Conservation (phyloP, 805 yeast species). For the Zygoascus tannicola region DNA sequence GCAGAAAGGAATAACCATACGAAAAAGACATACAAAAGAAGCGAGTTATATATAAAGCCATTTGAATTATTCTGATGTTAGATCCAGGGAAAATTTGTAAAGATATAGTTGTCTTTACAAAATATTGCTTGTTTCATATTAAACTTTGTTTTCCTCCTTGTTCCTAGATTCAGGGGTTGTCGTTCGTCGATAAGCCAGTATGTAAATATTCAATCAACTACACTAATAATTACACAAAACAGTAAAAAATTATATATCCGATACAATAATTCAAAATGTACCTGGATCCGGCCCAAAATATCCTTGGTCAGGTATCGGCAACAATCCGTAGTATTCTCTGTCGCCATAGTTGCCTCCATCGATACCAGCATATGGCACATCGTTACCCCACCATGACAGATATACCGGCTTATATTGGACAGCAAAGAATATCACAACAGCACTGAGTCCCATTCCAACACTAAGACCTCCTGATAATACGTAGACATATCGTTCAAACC, state of each 20-base stretch:
- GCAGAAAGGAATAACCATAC: too few species aligned
- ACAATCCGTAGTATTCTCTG: constrained; percentile 1
- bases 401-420: constrained; percentile 36
- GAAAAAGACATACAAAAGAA: too few species aligned
- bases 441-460: constrained; percentile 57
- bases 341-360: constrained; percentile 5
- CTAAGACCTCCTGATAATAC: constrained; percentile 47
- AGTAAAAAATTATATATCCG: background rate
- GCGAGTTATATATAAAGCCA: too few species aligned
- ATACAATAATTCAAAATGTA: background rate
- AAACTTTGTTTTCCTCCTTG: too few species aligned
- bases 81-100: too few species aligned
- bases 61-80: too few species aligned
- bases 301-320: constrained; percentile 15
- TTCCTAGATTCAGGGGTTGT: too few species aligned
- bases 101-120: too few species aligned
- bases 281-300: constrained; percentile 14
- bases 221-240: background rate
- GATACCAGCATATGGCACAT: constrained; percentile 12
- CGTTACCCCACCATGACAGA: constrained; percentile 45
- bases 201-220: too few species aligned
- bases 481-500: constrained; percentile 48
- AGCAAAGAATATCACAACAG: constrained; percentile 47
- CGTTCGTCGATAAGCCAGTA: too few species aligned
- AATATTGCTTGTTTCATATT: too few species aligned